Evolutionary conservation across 2,329 filamentous ascomycete species (phyloP), one percentile per base, ranked within the genome.

Genomic region (Monilinia aucupariae): DNA sequence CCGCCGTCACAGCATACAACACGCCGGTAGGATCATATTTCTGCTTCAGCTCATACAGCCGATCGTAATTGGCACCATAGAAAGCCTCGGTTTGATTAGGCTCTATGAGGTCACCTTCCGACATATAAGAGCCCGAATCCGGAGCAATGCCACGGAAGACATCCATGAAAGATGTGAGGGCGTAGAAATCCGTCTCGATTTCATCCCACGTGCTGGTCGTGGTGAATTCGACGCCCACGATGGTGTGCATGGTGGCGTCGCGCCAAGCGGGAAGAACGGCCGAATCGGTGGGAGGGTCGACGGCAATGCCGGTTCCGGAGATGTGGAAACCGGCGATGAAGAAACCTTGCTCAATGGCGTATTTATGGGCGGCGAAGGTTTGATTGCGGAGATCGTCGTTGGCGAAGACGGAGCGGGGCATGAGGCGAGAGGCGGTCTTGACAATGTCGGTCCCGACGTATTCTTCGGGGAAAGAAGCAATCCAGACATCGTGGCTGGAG

Each of bases 151-250:
- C 50, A 51, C 66, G 59, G 55, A 64, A 67, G n/a, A 59, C 63
- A 34, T 59, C 61, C 63, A 70, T 64, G 63, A 61, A 68, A 10
- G 64, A 43, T 30, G 67, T 68, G 10, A 70, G 32, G 8, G 55
- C 64, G 0, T 74, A 70, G 0, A 80, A 79, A 10, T 81, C 75
- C 4, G 75, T 71, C 0, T 76, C 75, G 7, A 82, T 75, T 54
- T 81, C 76, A 17, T 78, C 80, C 0, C 76, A 74, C 0, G 83
- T 72, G 0, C 81, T 74, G n/a, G 60, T 50, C 1, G n/a, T 15
- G 8, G 37, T 43, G 25, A 59, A 58, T 51, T 59, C 65, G 7
- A 61, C 37, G 4, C 37, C 58, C 10, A 69, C 37, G 13, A 71
- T 68, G 6, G 64, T 61, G 39, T 69, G 66, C 12, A 63, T 50